phyloP scores from a whole-genome alignment of 352 stramenopile species.

The Globisporangium orthogonon region DNA sequence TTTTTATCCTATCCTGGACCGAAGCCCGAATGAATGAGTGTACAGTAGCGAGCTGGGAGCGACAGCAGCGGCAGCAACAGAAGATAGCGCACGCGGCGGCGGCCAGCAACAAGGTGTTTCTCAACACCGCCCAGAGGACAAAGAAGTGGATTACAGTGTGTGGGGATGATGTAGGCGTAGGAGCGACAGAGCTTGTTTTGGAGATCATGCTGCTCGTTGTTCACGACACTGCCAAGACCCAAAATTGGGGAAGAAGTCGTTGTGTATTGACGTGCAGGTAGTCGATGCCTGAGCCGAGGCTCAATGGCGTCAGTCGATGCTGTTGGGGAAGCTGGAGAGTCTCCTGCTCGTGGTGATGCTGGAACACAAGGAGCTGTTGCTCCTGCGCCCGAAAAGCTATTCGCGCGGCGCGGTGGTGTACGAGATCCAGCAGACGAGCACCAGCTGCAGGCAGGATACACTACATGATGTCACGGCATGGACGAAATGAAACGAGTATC shows the following conservation, averaged over 20 bases:
- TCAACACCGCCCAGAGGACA: slow-evolving; percentile 74
- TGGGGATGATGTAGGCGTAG: not conserved
- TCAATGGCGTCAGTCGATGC: not conserved
- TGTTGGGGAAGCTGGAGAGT: not conserved
- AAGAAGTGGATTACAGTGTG: slow-evolving; percentile 12
- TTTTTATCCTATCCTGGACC: not conserved
- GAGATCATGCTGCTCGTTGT: too few species aligned
- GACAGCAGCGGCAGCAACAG: slow-evolving; percentile 11
- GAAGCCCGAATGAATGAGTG: not conserved
- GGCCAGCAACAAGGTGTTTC: slow-evolving; percentile 69
- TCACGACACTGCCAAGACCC: too few species aligned
- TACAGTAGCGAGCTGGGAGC: slow-evolving; percentile 4
- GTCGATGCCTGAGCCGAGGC: not conserved
- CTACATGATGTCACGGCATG: slow-evolving; percentile 14
- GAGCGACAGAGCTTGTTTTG: not conserved
- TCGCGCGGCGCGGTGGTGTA: slow-evolving; percentile 72
- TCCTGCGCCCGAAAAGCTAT: slow-evolving; percentile 17
- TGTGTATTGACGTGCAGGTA: not conserved
- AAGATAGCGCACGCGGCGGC: slow-evolving; percentile 11
- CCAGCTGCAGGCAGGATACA: slow-evolving; percentile 74
- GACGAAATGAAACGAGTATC: not conserved
- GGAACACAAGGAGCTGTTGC: not conserved
- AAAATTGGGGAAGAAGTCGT: not conserved
- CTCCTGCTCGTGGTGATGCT: slow-evolving; percentile 2
- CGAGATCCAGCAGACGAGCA: slow-evolving; percentile 81